Conservation (phyloP, 2,329 filamentous ascomycete genomes). For the Trichoderma atroviride region DNA sequence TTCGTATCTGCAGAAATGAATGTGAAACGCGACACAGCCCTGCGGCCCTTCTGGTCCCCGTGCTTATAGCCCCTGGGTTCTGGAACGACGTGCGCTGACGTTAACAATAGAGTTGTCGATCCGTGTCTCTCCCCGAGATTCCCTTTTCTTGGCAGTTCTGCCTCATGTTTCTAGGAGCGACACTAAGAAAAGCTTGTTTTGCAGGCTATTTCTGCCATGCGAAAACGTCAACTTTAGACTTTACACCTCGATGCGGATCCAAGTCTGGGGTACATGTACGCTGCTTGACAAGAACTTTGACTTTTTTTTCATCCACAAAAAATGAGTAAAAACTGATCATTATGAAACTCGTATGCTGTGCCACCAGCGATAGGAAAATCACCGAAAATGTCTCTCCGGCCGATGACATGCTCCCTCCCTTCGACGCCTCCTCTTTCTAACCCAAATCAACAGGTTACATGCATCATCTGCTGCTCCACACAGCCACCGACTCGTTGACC, state of each 20-base stretch:
- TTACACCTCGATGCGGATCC: background rate
- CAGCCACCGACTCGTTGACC: background rate
- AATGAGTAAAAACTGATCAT: background rate
- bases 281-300: background rate
- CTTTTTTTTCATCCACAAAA: background rate
- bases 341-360: background rate
- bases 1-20: background rate
- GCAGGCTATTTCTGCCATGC: background rate
- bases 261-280: background rate
- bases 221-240: background rate
- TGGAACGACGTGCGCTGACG: background rate
- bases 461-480: background rate
- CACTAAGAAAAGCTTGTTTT: background rate
- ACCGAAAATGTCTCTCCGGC: background rate
- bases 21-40: background rate
- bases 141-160: background rate
- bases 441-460: background rate
- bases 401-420: background rate
- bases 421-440: background rate
- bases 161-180: background rate
- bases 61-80: background rate
- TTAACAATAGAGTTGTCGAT: background rate
- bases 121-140: background rate
- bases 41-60: background rate
- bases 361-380: background rate